Evolutionary conservation across 2,329 filamentous ascomycete genomes (phyloP).

Genomic region (Exophiala alcalophila): DNA sequence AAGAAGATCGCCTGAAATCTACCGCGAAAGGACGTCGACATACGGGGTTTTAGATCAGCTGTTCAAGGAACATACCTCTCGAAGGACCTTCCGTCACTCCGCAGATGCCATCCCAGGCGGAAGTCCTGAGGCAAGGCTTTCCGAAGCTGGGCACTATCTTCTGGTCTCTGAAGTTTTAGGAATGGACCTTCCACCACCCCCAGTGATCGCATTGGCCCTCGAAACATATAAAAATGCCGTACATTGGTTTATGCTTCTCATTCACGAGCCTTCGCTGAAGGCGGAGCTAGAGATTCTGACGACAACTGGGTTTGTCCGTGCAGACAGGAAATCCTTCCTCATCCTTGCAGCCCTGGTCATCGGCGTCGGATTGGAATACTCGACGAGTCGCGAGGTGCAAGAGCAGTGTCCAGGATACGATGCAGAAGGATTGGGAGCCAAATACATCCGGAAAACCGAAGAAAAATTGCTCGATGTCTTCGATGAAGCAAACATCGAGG

Average conservation of each 20-base stretch:
- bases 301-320: constrained; percentile 36
- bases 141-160: constrained; percentile 13
- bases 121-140: constrained; percentile 17
- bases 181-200: constrained; percentile 33
- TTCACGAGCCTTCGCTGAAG: constrained; percentile 44
- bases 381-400: constrained; percentile 20
- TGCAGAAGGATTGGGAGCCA: constrained; percentile 13
- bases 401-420: constrained; percentile 24
- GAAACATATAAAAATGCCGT: constrained; percentile 44
- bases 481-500: constrained; percentile 37
- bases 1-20: constrained; percentile 12
- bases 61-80: constrained; percentile 19
- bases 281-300: constrained; percentile 33
- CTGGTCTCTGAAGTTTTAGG: constrained; percentile 31
- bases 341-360: constrained; percentile 40
- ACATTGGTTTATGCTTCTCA: constrained; percentile 47
- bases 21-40: constrained; percentile 19
- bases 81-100: constrained; percentile 9
- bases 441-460: constrained; percentile 32
- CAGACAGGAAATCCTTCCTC: constrained; percentile 39
- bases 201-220: constrained; percentile 35
- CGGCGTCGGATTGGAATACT: constrained; percentile 42
- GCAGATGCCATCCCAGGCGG: constrained; percentile 21
- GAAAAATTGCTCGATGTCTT: constrained; percentile 41
- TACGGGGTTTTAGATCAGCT: constrained; percentile 24